A percentile compares a stretch with the other conserved stretches of the same genome.
Conservation (phyloP, 192 early-diverging fungal species). For the Geranomyces variabilis region DNA sequence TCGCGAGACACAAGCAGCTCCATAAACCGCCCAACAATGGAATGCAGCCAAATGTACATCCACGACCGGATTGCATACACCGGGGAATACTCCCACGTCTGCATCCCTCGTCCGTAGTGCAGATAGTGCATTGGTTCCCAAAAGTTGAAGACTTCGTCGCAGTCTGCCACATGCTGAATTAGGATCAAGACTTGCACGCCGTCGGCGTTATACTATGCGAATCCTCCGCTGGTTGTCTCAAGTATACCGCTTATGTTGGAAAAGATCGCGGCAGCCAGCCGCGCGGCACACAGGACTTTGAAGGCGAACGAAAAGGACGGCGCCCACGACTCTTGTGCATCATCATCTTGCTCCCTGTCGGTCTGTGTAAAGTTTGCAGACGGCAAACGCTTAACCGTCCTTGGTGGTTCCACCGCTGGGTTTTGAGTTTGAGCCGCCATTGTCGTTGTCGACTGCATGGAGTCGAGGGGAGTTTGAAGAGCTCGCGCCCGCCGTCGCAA, state of each 20-base stretch:
- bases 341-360: too few relatives aligned
- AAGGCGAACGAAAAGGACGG: slow-evolving; percentile 59
- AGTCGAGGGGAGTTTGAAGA: too few relatives aligned
- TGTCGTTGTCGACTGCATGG: too few relatives aligned
- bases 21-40: slow-evolving; percentile 40
- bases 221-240: background rate
- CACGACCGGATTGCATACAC: slow-evolving; percentile 88
- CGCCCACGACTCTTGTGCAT: slow-evolving; percentile 27
- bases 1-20: slow-evolving; percentile 27
- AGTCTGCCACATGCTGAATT: slow-evolving; percentile 54
- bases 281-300: slow-evolving; percentile 53
- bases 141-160: slow-evolving; percentile 95
- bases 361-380: too few relatives aligned
- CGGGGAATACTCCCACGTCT: slow-evolving; percentile 98
- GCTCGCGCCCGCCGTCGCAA: too few relatives aligned
- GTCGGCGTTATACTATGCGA: background rate
- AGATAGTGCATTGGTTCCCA: slow-evolving; percentile 95
- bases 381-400: too few relatives aligned
- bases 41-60: slow-evolving; percentile 72
- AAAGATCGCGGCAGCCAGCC: slow-evolving; percentile 59
- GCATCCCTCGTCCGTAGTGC: slow-evolving; percentile 78
- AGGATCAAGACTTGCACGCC: background rate
- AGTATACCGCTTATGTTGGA: slow-evolving; percentile 49
- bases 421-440: too few relatives aligned
- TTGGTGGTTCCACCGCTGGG: too few relatives aligned